These are phyloP conservation scores for Skeletonema potamos DNA, from an alignment of 108 stramenopile genomes.

Conservation along the genomic window DNA sequence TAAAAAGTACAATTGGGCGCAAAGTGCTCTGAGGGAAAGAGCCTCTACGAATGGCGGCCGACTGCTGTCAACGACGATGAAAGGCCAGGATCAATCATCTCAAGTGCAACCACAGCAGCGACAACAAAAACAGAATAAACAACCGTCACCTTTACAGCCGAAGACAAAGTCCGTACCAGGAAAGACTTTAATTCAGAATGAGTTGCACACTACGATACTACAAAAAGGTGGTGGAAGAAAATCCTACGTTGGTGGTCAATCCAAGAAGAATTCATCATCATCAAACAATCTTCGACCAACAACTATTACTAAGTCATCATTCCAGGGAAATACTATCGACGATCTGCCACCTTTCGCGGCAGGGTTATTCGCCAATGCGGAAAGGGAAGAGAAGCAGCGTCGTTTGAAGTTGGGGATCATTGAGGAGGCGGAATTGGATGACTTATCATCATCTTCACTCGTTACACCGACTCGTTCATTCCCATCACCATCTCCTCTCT, in stretches of 20 bases:
- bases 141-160: not conserved
- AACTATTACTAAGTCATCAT: not conserved
- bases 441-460: not conserved
- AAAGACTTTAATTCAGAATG: not conserved
- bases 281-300: not conserved
- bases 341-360: slow-evolving; percentile 32
- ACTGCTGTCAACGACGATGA: not conserved
- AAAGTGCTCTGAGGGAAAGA: not conserved
- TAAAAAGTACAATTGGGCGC: slow-evolving; percentile 11
- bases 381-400: slow-evolving; percentile 24
- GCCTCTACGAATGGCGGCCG: not conserved
- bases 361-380: slow-evolving; percentile 32
- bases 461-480: not conserved
- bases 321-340: slow-evolving; percentile 24
- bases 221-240: not conserved
- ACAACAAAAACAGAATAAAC: not conserved
- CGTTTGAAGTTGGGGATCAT: slow-evolving; percentile 3
- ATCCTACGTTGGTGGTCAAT: too few relatives aligned
- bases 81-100: not conserved
- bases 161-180: not conserved
- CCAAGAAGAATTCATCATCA: not conserved
- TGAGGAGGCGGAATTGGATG: slow-evolving; percentile 6
- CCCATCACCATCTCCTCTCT: not conserved
- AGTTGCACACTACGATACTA: not conserved
- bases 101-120: not conserved